Evolutionary conservation across 352 stramenopile genomes (phyloP).

Genomic region (Phytophthora palmivora): DNA sequence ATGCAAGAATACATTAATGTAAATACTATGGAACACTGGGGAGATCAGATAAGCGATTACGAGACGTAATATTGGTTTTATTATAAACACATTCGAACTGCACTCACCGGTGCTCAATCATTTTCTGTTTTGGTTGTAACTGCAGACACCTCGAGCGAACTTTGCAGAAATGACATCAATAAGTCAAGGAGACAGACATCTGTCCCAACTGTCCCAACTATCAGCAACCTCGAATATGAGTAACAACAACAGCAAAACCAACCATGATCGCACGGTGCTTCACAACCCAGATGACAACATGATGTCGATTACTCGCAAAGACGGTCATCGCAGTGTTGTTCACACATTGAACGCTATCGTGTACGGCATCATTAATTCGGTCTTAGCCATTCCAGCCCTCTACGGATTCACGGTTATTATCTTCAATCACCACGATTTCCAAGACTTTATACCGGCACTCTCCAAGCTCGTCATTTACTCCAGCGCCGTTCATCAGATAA

Average conservation of each 20-base stretch:
- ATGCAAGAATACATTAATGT: too few species aligned
- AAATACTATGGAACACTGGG: too few species aligned
- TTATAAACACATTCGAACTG: too few species aligned
- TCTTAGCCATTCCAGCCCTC: slow-evolving; percentile 93
- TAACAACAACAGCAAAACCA: slow-evolving; percentile 19
- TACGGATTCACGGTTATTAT: slow-evolving; percentile 97
- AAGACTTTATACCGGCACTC: slow-evolving; percentile 81
- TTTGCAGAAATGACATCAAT: too few species aligned
- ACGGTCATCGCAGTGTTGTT: slow-evolving; percentile 15
- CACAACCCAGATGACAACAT: slow-evolving; percentile 21
- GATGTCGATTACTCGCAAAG: not conserved
- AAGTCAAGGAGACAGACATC: slow-evolving; percentile 2
- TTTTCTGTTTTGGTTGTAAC: too few species aligned
- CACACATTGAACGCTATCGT: slow-evolving; percentile 65
- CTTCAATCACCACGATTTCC: slow-evolving; percentile 91
- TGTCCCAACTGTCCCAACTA: slow-evolving; percentile 22
- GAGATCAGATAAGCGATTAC: too few species aligned
- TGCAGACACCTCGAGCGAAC: too few species aligned
- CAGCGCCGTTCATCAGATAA: slow-evolving; percentile 93
- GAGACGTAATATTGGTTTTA: too few species aligned
- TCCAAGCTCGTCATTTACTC: slow-evolving; percentile 97
- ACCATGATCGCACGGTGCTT: slow-evolving; percentile 33
- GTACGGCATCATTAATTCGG: slow-evolving; percentile 96
- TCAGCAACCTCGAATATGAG: slow-evolving; percentile 17
- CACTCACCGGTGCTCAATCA: too few species aligned